Evolutionary conservation across 73 alveolate species (phyloP).

Genomic region (Paraurostyla sp.): DNA sequence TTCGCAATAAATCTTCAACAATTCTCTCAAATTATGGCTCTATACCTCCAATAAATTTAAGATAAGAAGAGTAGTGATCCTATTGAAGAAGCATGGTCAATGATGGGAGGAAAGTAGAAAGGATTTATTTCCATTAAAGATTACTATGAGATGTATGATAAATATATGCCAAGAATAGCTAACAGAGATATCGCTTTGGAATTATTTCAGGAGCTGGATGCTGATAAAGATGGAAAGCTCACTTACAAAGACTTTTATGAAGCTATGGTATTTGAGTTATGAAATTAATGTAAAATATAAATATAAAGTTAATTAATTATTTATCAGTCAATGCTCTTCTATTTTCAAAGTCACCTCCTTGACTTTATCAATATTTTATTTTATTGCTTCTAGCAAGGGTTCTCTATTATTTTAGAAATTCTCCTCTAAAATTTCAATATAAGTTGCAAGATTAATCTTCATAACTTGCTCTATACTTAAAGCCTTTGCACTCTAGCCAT

Average conservation of each 20-base stretch:
- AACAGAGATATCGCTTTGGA: conserved; percentile 60
- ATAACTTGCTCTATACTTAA: conserved; percentile 6
- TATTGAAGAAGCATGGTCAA: conserved; percentile 45
- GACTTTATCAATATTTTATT: too few species aligned
- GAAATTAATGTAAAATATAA: not conserved
- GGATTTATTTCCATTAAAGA: conserved; percentile 21
- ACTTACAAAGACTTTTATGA: conserved; percentile 56
- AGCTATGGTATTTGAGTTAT: conserved; percentile 55
- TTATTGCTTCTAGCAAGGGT: too few species aligned
- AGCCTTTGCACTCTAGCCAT: not conserved
- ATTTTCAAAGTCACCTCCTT: too few species aligned
- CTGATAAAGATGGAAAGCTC: conserved; percentile 57
- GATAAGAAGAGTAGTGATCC: not conserved
- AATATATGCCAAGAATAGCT: conserved; percentile 22
- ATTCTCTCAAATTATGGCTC: not conserved
- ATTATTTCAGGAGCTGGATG: conserved; percentile 37
- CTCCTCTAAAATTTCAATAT: not conserved
- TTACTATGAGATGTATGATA: conserved; percentile 32
- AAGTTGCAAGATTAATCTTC: not conserved
- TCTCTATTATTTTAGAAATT: too few species aligned
- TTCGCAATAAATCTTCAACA: not conserved
- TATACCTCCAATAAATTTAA: conserved; percentile 4
- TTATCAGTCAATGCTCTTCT: not conserved
- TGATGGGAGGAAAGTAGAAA: conserved; percentile 38
- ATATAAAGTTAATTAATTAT: too few species aligned